phyloP scores from a whole-genome alignment of 2,329 filamentous ascomycete species.

The Achaetomium macrosporum region DNA sequence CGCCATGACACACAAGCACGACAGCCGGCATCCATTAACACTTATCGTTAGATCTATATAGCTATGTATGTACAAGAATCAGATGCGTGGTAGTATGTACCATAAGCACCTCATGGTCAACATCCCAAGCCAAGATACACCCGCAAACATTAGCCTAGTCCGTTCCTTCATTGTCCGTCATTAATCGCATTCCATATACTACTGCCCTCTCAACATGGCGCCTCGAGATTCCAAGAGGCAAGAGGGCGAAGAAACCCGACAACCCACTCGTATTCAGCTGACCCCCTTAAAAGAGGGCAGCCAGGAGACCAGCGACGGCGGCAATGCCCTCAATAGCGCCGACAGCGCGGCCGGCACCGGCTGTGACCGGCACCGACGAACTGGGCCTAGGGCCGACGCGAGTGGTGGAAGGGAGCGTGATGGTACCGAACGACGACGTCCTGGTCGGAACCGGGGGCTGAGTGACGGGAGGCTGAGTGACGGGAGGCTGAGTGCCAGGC shows the following conservation, averaged over 20 bases:
- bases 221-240: slow-evolving; percentile 1
- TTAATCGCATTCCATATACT: not conserved
- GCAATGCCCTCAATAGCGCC: slow-evolving; percentile 15
- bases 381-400: slow-evolving; percentile 3
- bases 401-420: slow-evolving; percentile 4
- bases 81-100: not conserved
- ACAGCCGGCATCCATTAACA: slow-evolving; percentile 5
- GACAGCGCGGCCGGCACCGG: slow-evolving; percentile 19
- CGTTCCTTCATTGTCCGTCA: not conserved
- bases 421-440: slow-evolving; percentile 8
- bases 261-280: not conserved
- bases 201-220: not conserved
- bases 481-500: not conserved
- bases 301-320: slow-evolving; percentile 18
- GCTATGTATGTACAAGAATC: slow-evolving; percentile 9
- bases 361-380: slow-evolving; percentile 13
- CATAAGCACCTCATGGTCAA: not conserved
- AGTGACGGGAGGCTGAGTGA: not conserved
- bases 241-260: not conserved
- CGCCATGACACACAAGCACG: not conserved
- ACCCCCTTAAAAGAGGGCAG: slow-evolving; percentile 19
- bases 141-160: not conserved
- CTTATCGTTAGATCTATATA: not conserved
- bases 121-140: not conserved
- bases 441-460: not conserved